These are phyloP conservation scores for Kurtzmaniella natalensis DNA, from an alignment of 1,139 yeast species.

Conservation along the genomic window DNA sequence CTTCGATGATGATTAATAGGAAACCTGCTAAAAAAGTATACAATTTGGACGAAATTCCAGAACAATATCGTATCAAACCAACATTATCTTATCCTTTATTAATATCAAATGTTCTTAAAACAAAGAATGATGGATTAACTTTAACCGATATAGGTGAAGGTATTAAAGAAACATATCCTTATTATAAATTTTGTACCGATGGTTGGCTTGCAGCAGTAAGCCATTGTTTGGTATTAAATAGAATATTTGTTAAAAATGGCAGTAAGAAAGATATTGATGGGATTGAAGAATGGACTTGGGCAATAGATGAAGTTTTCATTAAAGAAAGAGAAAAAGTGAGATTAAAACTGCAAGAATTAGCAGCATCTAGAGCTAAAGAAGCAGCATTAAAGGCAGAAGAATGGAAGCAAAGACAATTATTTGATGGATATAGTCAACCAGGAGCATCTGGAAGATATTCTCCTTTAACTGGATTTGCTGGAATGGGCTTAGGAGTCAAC, in stretches of 20 bases:
- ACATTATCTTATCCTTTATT: slow-evolving; percentile 72
- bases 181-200: slow-evolving; percentile 87
- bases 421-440: slow-evolving; percentile 26
- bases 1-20: slow-evolving; percentile 10
- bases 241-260: slow-evolving; percentile 77
- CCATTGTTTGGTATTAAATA: slow-evolving; percentile 81
- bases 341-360: slow-evolving; percentile 62
- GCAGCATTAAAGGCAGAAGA: slow-evolving; percentile 54
- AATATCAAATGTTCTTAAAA: slow-evolving; percentile 72
- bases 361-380: slow-evolving; percentile 54
- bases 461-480: slow-evolving; percentile 15
- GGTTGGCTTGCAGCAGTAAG: slow-evolving; percentile 97
- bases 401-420: slow-evolving; percentile 37
- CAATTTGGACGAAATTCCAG: slow-evolving; percentile 77
- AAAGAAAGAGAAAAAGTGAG: slow-evolving; percentile 76
- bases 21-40: slow-evolving; percentile 57
- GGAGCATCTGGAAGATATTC: slow-evolving; percentile 24
- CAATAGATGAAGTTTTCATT: slow-evolving; percentile 77
- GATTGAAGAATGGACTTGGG: slow-evolving; percentile 82
- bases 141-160: slow-evolving; percentile 82
- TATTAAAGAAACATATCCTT: slow-evolving; percentile 83
- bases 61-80: slow-evolving; percentile 80
- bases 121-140: slow-evolving; percentile 68
- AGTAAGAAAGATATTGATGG: slow-evolving; percentile 21
- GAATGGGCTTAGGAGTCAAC: neutral